Evolutionary conservation across 352 stramenopile genomes (phyloP).

Genomic region (Globisporangium spiculum): DNA sequence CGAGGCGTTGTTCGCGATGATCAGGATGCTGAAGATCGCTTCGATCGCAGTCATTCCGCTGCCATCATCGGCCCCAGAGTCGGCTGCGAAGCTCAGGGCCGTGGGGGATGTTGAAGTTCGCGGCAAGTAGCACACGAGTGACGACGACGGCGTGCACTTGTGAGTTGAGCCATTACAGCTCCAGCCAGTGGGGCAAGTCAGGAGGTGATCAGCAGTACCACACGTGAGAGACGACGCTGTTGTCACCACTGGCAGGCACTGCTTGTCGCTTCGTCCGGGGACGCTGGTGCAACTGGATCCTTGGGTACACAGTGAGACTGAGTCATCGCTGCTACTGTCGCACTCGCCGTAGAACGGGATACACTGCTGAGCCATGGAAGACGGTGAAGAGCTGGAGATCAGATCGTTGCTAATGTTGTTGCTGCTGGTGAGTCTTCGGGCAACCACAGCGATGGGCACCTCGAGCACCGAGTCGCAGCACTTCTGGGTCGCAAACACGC

Average conservation of each 20-base stretch:
- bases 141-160: slow-evolving; percentile 26
- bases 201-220: neutral
- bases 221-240: slow-evolving; percentile 11
- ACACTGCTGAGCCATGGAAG: slow-evolving; percentile 8
- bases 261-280: neutral
- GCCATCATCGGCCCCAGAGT: slow-evolving; percentile 8
- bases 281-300: slow-evolving; percentile 29
- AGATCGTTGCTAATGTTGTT: neutral
- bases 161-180: slow-evolving; percentile 20
- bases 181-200: slow-evolving; percentile 33
- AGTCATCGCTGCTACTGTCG: slow-evolving; percentile 2
- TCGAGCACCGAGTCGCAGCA: slow-evolving; percentile 32
- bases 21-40: slow-evolving; percentile 37
- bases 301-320: slow-evolving; percentile 28
- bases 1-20: slow-evolving; percentile 20
- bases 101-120: neutral
- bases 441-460: slow-evolving; percentile 18
- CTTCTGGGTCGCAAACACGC: slow-evolving; percentile 39
- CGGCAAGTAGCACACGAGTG: slow-evolving; percentile 40
- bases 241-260: slow-evolving; percentile 23
- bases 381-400: neutral
- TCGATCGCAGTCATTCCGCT: slow-evolving; percentile 25
- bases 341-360: slow-evolving; percentile 29
- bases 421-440: neutral
- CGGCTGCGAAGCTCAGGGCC: slow-evolving; percentile 24